Conservation (phyloP, 768 basidiomycete genomes). For the Hericium coralloides region DNA sequence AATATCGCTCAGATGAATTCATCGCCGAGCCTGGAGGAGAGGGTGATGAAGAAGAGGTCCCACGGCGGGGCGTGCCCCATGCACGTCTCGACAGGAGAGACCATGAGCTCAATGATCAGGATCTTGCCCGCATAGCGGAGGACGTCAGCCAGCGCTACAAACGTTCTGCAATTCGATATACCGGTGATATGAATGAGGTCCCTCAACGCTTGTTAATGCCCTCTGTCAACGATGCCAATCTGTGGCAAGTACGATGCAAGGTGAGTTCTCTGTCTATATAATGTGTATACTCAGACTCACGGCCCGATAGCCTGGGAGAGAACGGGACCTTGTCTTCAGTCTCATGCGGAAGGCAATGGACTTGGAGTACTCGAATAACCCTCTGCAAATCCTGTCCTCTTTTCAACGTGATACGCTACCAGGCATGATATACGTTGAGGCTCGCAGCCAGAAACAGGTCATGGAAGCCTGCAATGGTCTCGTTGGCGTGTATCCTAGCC, state of each 20-base stretch:
- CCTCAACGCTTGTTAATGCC: conserved; percentile 95
- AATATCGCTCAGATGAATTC: conserved; percentile 46
- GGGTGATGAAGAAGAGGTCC: conserved; percentile 53
- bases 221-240: conserved; percentile 86
- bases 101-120: conserved; percentile 65
- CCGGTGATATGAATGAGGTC: conserved; percentile 88
- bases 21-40: conserved; percentile 53
- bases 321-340: conserved; percentile 88
- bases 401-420: conserved; percentile 94
- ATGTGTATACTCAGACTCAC: neutral
- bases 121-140: conserved; percentile 78
- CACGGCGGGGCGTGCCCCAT: conserved; percentile 47
- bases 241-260: conserved; percentile 95
- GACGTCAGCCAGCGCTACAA: conserved; percentile 73
- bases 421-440: conserved; percentile 96
- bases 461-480: conserved; percentile 80
- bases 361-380: conserved; percentile 65
- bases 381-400: conserved; percentile 83
- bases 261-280: conserved; percentile 31
- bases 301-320: conserved; percentile 65
- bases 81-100: conserved; percentile 65
- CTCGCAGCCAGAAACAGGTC: conserved; percentile 80
- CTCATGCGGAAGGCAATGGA: conserved; percentile 91
- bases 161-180: conserved; percentile 63
- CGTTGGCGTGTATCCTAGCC: conserved; percentile 83